Base-by-base conservation (phyloP, 2,329 filamentous ascomycete species). In the Cordyceps javanica region DNA sequence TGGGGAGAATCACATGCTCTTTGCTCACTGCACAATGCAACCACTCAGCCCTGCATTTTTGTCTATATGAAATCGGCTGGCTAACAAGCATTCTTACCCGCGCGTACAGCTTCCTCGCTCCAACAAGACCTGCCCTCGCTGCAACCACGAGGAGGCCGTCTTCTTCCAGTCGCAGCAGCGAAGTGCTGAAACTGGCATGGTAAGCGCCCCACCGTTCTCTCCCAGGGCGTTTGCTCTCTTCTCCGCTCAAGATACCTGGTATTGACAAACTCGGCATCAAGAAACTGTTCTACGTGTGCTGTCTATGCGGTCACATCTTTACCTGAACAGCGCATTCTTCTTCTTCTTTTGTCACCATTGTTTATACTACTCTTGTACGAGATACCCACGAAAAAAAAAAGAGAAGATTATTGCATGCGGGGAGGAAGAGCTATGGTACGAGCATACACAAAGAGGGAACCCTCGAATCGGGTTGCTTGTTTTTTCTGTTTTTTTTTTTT, bases 121-220 rank as follows among this genome's bases (percentile, higher is more conserved):
- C 67, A 90, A 91, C 71, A 91, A 89, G 75, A 82, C 82, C 60
- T 99, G 94, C 76, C 91, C 91, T 54, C 82, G 80, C 65, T 99
- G 95, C 79, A 82, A 83, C 64, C 89, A 94, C 72, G 85, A 86
- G 65, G 92, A 97, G 75, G 91, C 92, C 46, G 95, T 99, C 60
- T 99, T 96, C 77, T 99, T 99, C 79, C 94, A 99, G 77, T 97
- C 92, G 61, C 94, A 99, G 72, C 92, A 97, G 78, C 89, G 94
- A 74, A 96, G 89, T 65, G 90, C 91, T 50, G 92, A 97, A 74
- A 99, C 94, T 45, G 94, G 94, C 77, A 99, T 99, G 94, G 94
- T 97, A 75, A 80, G 89, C 68, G 21, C 58, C 9, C 9, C 25
- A 42, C 38, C 38, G 16, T 10, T 26, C 57, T 11, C 42, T 32